A percentile compares a stretch with the other conserved stretches of the same genome.
Evolutionary conservation across 208 protist genomes (phyloP).

Genomic region (Trichomonas vaginalis): DNA sequence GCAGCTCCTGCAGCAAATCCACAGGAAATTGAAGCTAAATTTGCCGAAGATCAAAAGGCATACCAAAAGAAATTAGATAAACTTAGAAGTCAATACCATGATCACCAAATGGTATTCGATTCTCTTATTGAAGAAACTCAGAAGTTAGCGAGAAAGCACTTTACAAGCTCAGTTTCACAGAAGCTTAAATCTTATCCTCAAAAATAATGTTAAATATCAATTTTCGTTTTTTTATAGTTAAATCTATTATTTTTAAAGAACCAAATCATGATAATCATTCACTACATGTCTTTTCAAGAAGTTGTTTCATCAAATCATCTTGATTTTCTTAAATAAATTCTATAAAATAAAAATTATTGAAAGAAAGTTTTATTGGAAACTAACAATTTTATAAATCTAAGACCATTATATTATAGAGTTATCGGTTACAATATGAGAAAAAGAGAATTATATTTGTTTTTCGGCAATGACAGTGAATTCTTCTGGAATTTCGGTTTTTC

Average conservation of each 20-base stretch:
- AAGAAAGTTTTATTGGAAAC: not conserved
- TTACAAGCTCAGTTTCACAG: not conserved
- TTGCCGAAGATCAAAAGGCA: not conserved
- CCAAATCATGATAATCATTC: too few relatives aligned
- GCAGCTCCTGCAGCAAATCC: too few relatives aligned
- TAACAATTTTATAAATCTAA: not conserved
- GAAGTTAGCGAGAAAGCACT: not conserved
- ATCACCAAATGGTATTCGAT: not conserved
- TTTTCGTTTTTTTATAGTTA: not conserved
- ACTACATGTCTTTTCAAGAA: too few relatives aligned
- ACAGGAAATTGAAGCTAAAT: not conserved
- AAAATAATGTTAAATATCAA: not conserved
- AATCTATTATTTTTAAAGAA: not conserved
- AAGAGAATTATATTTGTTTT: not conserved
- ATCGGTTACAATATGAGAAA: not conserved
- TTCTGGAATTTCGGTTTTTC: not conserved
- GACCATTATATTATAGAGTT: not conserved
- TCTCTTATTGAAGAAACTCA: not conserved
- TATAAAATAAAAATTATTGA: not conserved
- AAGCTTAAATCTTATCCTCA: not conserved
- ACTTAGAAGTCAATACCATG: not conserved
- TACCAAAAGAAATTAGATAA: not conserved
- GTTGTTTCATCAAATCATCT: too few relatives aligned
- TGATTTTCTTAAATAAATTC: not conserved
- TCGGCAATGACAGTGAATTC: not conserved